phyloP scores from a whole-genome alignment of 2,329 filamentous ascomycete species.

The Helotiales sp. region DNA sequence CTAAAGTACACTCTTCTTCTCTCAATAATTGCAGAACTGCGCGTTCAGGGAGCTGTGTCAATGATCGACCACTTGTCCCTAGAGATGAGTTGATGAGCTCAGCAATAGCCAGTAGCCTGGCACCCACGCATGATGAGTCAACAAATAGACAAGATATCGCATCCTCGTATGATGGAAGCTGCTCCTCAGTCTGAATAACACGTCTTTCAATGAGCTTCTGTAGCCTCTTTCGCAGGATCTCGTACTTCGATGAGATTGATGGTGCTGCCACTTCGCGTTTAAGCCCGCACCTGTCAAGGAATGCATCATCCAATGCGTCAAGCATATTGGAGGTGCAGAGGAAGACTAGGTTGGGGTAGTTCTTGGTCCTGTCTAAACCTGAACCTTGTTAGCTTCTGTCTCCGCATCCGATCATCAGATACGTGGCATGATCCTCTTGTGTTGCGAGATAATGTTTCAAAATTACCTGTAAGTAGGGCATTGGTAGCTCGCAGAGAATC shows the following conservation, averaged over 20 bases:
- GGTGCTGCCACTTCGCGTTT: conserved; percentile 26
- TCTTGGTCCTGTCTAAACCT: conserved; percentile 26
- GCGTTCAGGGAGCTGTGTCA: conserved; percentile 29
- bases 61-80: conserved; percentile 27
- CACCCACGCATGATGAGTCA: conserved; percentile 4
- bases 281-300: conserved; percentile 31
- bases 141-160: conserved; percentile 11
- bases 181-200: conserved; percentile 20
- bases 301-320: conserved; percentile 32
- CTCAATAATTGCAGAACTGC: conserved; percentile 27
- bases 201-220: conserved; percentile 24
- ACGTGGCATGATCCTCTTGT: background rate
- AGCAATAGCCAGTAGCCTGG: conserved; percentile 24
- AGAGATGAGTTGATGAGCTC: conserved; percentile 15
- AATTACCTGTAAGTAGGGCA: conserved; percentile 32
- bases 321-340: conserved; percentile 35
- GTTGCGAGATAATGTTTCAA: background rate
- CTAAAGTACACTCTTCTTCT: conserved; percentile 23
- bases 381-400: background rate
- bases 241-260: conserved; percentile 26
- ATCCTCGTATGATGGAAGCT: conserved; percentile 24
- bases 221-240: conserved; percentile 29
- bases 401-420: background rate
- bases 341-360: conserved; percentile 29
- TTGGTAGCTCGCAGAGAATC: conserved; percentile 36